phyloP scores from a whole-genome alignment of 2,329 filamentous ascomycete species.

The Neospermospora avenae region DNA sequence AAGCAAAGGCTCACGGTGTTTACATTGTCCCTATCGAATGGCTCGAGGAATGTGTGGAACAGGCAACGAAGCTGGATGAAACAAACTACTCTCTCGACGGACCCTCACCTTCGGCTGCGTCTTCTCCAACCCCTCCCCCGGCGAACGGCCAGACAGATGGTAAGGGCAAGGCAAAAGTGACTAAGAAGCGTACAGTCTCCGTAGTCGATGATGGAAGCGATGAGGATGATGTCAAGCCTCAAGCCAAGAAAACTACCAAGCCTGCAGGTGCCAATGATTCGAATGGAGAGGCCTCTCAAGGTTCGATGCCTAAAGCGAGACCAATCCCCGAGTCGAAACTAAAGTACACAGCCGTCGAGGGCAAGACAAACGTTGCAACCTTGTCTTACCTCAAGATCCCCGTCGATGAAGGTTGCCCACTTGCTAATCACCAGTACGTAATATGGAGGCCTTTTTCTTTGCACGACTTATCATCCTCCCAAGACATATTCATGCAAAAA shows the following conservation, averaged over 20 bases:
- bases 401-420: conserved; percentile 45
- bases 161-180: conserved; percentile 2
- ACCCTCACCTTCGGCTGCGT: conserved; percentile 7
- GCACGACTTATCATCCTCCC: too few species aligned
- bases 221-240: conserved; percentile 28
- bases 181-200: conserved; percentile 22
- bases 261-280: conserved; percentile 30
- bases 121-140: neutral
- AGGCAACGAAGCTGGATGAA: conserved; percentile 40
- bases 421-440: conserved; percentile 32
- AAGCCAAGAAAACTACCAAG: conserved; percentile 34
- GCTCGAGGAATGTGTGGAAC: conserved; percentile 54
- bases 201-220: conserved; percentile 10
- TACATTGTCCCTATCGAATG: conserved; percentile 58
- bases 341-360: conserved; percentile 24
- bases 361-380: conserved; percentile 37
- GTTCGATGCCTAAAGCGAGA: neutral
- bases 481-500: too few species aligned
- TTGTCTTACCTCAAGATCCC: conserved; percentile 46
- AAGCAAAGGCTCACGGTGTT: conserved; percentile 44
- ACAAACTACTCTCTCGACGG: conserved; percentile 29
- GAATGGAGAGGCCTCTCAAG: conserved; percentile 9
- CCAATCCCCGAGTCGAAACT: conserved; percentile 24
- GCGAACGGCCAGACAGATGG: neutral
- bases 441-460: too few species aligned